Base-by-base conservation (phyloP, 805 yeast genomes). In the Metschnikowia lunata region DNA sequence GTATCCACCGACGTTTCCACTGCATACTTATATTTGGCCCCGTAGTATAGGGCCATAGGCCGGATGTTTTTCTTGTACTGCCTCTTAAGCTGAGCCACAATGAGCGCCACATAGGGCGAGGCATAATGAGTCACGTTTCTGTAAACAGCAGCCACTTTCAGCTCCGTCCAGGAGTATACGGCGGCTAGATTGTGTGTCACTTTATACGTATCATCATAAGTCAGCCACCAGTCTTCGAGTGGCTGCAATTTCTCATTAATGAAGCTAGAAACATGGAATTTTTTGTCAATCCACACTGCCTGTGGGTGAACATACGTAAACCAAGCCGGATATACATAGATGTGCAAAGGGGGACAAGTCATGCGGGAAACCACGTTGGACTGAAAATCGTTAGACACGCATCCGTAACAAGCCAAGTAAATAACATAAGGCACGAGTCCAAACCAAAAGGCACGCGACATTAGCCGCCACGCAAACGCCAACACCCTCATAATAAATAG, bases 21-120 rank as follows among this genome's bases (percentile, higher is more conserved):
- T 13, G 35, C 11, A 42, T 38, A 36, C 36, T 46, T 43, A 40
- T 46, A 50, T 32, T 41, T 36, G 28, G 36, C 44, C 13, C 45
- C 31, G 31, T 49, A 48, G 43, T 46, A 49, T 29, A 39, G 42
- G n/a, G 43, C 47, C 27, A 45, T 30, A 4, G 56, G 56, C 8
- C 31, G 43, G 27, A 45, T 13, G 31, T 35, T 38, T 9, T 37
- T 42, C 26, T 35, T n/a, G 37, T 48, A 48, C 35, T 42, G 34
- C 31, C 14, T 37, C 26, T 11, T 4, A 8, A 13, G 13, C 8
- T 37, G 13, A 10, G 50, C 45, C n/a, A 31, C 33, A 13, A 33
- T 8, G 6, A 28, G 12, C 7, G 26, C 9, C 15, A 28, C 14
- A 28, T 33, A 23, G 6, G 46, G 46, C 8, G 32, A 13, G 15